phyloP scores from a whole-genome alignment of 75 land plant genomes.

The Isoetes taiwanensis region DNA sequence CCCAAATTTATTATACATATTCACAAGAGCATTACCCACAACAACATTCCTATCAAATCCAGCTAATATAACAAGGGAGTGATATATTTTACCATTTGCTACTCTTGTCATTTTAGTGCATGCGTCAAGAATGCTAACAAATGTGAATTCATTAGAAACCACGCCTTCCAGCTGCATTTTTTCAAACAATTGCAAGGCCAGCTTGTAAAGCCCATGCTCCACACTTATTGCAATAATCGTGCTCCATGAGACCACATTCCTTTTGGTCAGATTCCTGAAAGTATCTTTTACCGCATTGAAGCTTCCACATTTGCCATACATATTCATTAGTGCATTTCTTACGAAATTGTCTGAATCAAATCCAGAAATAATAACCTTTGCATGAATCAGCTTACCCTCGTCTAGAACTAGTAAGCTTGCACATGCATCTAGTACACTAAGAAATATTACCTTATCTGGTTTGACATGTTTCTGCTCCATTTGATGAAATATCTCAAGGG shows the following conservation, averaged over 20 bases:
- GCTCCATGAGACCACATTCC: conserved; percentile 21
- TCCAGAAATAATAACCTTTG: conserved; percentile 5
- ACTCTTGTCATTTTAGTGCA: no score
- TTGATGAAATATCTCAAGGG: background rate
- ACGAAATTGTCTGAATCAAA: conserved; percentile 14
- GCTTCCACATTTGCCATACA: conserved; percentile 27
- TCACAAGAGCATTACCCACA: no score
- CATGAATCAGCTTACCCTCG: conserved; percentile 12
- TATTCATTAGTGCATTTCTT: conserved; percentile 15
- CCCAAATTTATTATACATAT: no score
- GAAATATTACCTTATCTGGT: conserved; percentile 13
- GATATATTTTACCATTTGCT: no score
- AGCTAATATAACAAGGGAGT: no score
- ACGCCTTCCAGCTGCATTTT: no score
- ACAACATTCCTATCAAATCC: no score
- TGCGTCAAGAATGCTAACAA: no score
- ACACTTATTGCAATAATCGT: no score
- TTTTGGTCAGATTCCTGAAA: conserved; percentile 13
- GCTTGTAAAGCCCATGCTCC: no score
- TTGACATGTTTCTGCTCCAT: conserved; percentile 6
- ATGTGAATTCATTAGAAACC: no score
- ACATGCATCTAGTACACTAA: conserved; percentile 21
- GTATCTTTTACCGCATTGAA: conserved; percentile 18
- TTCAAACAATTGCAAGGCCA: no score
- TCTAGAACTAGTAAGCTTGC: conserved; percentile 9